A percentile compares a stretch with the other conserved stretches of the same genome.
Conservation (phyloP, 176 grass and related monocot species). For the Avena sativa region DNA sequence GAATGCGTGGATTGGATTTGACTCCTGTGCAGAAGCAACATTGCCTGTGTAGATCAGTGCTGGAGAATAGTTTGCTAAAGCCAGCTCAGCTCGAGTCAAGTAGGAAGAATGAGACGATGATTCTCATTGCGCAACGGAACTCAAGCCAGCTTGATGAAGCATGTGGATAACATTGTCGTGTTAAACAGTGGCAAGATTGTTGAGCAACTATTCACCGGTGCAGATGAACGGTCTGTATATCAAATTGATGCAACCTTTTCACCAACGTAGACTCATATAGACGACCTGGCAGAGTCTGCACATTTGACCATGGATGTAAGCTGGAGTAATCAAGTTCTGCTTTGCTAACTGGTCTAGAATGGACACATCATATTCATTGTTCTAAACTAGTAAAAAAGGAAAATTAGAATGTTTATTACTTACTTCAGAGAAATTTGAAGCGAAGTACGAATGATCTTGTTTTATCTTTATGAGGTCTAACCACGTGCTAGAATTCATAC, state of each 20-base stretch:
- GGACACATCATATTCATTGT: no score
- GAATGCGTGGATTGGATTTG: conserved; percentile 81
- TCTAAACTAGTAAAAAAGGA: no score
- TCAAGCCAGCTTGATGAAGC: conserved; percentile 78
- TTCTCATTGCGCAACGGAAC: conserved; percentile 76
- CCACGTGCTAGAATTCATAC: no score
- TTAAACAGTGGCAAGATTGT: conserved; percentile 88
- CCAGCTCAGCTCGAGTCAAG: no score
- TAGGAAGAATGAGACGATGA: conserved; percentile 71
- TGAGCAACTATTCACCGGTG: conserved; percentile 78
- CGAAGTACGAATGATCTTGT: no score
- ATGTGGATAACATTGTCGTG: conserved; percentile 90
- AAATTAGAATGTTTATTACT: no score
- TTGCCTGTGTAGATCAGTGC: conserved; percentile 69
- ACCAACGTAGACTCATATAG: conserved; percentile 81
- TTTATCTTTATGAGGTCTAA: no score
- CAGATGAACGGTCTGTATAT: conserved; percentile 87
- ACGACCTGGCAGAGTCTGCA: background rate
- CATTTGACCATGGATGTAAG: no score
- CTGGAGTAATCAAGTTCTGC: no score
- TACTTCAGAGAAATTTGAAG: no score
- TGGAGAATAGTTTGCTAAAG: conserved; percentile 66
- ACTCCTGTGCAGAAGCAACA: conserved; percentile 88
- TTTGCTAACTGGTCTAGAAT: no score
- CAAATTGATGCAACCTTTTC: conserved; percentile 92